These are phyloP conservation scores for Solioccasus polychromus DNA, from an alignment of 768 basidiomycete species.

Conservation along the genomic window DNA sequence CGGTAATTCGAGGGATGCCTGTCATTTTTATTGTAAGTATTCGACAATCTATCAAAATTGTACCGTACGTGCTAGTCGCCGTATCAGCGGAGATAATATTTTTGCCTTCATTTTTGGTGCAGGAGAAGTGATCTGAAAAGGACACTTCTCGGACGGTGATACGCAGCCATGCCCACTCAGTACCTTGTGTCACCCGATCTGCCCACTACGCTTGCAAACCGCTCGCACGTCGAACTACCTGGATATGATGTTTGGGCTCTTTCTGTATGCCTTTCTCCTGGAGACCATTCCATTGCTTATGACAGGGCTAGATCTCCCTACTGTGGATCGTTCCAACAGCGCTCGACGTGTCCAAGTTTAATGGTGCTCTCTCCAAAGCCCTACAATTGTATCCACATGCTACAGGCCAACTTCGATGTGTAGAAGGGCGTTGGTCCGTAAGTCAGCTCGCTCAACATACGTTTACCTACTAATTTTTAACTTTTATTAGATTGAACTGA, in stretches of 20 bases:
- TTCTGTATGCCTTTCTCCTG: slow-evolving; percentile 1
- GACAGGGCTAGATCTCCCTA: neutral
- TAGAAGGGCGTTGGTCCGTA: slow-evolving; percentile 12
- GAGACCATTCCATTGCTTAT: neutral
- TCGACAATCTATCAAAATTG: too few relatives aligned
- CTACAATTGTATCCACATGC: slow-evolving; percentile 15
- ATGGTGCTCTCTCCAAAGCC: slow-evolving; percentile 8
- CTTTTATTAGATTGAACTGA: slow-evolving; percentile 12
- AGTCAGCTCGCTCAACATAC: neutral
- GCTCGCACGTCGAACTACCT: slow-evolving; percentile 9
- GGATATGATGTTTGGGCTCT: slow-evolving; percentile 13
- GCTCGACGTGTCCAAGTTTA: slow-evolving; percentile 6
- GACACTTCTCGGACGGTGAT: too few relatives aligned
- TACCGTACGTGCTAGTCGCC: too few relatives aligned
- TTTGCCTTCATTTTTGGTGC: too few relatives aligned
- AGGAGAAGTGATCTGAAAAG: too few relatives aligned
- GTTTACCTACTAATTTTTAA: neutral
- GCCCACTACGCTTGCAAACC: slow-evolving; percentile 9
- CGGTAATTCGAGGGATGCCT: too few relatives aligned
- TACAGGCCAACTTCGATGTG: slow-evolving; percentile 8
- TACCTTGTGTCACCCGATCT: slow-evolving; percentile 5
- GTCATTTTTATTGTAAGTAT: too few relatives aligned
- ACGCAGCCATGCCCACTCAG: too few relatives aligned
- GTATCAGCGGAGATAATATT: too few relatives aligned
- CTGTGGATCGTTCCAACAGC: slow-evolving; percentile 5